Evolutionary conservation across 176 grass and related monocot species (phyloP), one percentile per base, ranked within the genome.

Genomic region (Ananas comosus): DNA sequence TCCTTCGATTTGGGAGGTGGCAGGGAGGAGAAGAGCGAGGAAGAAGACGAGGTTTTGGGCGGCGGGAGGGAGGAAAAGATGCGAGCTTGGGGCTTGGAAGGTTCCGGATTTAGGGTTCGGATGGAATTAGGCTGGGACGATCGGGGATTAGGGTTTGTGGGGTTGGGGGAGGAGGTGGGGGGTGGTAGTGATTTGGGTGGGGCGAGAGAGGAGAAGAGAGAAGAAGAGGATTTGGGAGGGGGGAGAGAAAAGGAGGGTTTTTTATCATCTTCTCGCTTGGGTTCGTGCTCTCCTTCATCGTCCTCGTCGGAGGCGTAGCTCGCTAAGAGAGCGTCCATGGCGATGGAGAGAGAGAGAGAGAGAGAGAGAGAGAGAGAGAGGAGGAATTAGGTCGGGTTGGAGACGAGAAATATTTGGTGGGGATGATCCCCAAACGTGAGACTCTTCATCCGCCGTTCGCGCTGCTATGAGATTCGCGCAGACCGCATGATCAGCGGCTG

Each of bases 321-420:
- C 19, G 94, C 89, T n/a, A 92, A 73, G 12, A 97, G 82, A 67
- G 89, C 87, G 79, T 97, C 94, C 94, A 97, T 97, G 25, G 68
- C 75, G n/a, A 21, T 2, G 48, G 12, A 19, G 67, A 10, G 49
- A 49, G 2, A n/a, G 12, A 25, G 3, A 27, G 12, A 16, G 52
- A 18, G 80, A 25, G 48, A 19, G 25, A 56, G 67, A n/a, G 2
- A 4, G 65, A 14, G 51, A 65, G 47, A 27, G 22, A 19, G 25
- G 70, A 11, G 65, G 22, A 12, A 51, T 65, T 72, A 73, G 11
- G 17, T 61, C 7, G 56, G 56, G 7, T 19, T 61, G 9, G 56
- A n/a, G 56, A 18, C 9, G 10, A 19, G 16, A 27, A 42, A 42
- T 42, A 42, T 5, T 42, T 42, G 4, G 4, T 42, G 33, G 33